Percentiles rank a stretch among this genome's conserved stretches.
Conservation (phyloP, 2,329 filamentous ascomycete genomes). For the Sodiomyces alkalinus region DNA sequence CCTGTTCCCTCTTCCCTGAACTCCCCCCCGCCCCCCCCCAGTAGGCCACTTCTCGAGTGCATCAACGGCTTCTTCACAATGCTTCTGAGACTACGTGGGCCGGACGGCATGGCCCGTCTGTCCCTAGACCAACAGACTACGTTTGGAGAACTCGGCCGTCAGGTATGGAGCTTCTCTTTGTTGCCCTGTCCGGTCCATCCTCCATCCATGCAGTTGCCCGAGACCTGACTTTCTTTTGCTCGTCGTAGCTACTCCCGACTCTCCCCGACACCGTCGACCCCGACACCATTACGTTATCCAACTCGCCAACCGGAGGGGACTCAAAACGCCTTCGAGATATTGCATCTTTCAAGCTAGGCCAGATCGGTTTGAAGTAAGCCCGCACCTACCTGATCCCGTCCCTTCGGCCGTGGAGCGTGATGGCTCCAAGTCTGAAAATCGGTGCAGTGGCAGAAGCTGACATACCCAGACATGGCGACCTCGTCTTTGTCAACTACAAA, state of each 20-base stretch:
- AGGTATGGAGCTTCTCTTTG: conserved; percentile 21
- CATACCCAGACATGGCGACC: conserved; percentile 82
- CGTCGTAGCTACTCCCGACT: conserved; percentile 35
- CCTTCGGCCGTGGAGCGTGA: neutral
- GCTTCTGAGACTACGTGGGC: conserved; percentile 76
- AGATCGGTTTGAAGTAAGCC: conserved; percentile 43
- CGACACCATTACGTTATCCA: conserved; percentile 44
- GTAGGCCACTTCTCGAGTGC: neutral
- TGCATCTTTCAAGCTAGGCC: conserved; percentile 35
- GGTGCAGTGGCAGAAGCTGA: no score
- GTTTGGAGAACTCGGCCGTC: conserved; percentile 46
- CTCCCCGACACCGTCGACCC: conserved; percentile 48
- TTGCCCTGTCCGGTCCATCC: neutral
- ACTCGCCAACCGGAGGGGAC: conserved; percentile 42
- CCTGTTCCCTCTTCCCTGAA: neutral
- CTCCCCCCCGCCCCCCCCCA: neutral
- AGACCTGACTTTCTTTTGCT: conserved; percentile 8
- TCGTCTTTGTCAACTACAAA: conserved; percentile 75
- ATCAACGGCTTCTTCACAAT: no score
- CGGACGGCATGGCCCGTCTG: conserved; percentile 83
- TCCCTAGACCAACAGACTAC: conserved; percentile 59
- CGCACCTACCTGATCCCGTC: neutral
- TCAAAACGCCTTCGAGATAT: conserved; percentile 45
- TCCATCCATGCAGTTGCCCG: no score
- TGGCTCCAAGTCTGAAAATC: conserved; percentile 12